Percentiles rank a stretch among this genome's conserved stretches.
phyloP scores from a whole-genome alignment of 352 stramenopile genomes.

The Phytophthora ramorum region DNA sequence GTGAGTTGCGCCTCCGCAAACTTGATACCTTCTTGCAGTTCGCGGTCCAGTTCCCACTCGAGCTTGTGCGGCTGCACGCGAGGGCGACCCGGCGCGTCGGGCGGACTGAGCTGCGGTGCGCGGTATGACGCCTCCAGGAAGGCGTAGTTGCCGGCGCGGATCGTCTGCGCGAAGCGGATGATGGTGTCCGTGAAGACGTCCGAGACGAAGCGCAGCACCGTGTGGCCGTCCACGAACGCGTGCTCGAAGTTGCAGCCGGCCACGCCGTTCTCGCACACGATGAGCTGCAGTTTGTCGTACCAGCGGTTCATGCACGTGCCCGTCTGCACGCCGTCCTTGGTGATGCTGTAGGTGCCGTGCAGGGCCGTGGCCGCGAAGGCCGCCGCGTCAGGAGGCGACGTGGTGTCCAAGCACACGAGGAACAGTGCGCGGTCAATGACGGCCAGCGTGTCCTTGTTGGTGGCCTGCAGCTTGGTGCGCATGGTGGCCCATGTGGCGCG shows the following conservation, averaged over 20 bases:
- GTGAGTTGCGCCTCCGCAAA: conserved; percentile 94
- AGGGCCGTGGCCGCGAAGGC: conserved; percentile 88
- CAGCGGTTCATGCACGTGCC: conserved; percentile 97
- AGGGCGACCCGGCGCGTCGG: conserved; percentile 42
- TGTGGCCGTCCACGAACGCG: conserved; percentile 97
- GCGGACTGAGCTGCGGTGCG: conserved; percentile 60
- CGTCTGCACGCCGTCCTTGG: conserved; percentile 69
- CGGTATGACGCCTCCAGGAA: conserved; percentile 84
- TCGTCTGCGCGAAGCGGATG: conserved; percentile 94
- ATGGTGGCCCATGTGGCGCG: conserved; percentile 91
- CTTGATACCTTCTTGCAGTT: conserved; percentile 91
- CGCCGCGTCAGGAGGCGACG: conserved; percentile 74
- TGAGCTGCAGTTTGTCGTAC: conserved; percentile 98
- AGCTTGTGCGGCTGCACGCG: conserved; percentile 91
- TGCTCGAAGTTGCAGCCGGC: conserved; percentile 98
- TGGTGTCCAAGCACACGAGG: conserved; percentile 95
- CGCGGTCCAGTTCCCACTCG: conserved; percentile 85
- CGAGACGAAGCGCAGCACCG: conserved; percentile 91
- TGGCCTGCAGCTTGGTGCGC: conserved; percentile 76
- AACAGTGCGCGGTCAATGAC: conserved; percentile 95
- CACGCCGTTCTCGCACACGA: conserved; percentile 94
- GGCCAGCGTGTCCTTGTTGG: conserved; percentile 84
- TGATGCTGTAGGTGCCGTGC: conserved; percentile 93
- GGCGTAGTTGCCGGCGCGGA: conserved; percentile 82
- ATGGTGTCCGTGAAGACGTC: conserved; percentile 93